phyloP scores from a whole-genome alignment of 1,284 basidiomycete genomes.

The Pseudozyma tsukubaensis region DNA sequence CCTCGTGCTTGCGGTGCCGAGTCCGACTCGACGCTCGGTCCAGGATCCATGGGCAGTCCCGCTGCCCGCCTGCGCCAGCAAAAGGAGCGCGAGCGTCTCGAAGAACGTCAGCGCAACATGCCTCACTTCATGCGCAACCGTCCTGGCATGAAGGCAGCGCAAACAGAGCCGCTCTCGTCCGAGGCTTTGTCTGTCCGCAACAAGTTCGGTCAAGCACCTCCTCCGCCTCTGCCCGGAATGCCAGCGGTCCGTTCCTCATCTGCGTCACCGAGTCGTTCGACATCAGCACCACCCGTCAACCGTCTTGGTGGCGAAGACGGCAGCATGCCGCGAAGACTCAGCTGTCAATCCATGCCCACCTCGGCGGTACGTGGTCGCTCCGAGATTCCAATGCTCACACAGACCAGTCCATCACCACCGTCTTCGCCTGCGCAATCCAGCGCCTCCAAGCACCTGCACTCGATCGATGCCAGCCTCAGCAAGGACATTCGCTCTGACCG shows the following conservation, averaged over 20 bases:
- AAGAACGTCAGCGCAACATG: slow-evolving; percentile 47
- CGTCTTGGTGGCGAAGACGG: slow-evolving; percentile 4
- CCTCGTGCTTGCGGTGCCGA: slow-evolving; percentile 34
- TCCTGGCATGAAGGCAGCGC: slow-evolving; percentile 7
- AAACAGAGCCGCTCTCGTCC: slow-evolving; percentile 31
- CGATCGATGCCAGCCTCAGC: background rate
- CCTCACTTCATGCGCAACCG: slow-evolving; percentile 41
- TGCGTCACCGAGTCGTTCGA: slow-evolving; percentile 34
- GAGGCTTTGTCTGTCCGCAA: slow-evolving; percentile 46
- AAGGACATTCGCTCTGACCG: background rate
- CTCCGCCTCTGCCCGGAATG: slow-evolving; percentile 43
- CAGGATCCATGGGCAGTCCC: slow-evolving; percentile 30
- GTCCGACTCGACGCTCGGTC: slow-evolving; percentile 41
- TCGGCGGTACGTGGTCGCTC: slow-evolving; percentile 1
- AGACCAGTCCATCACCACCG: slow-evolving; percentile 47
- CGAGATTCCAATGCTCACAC: slow-evolving; percentile 37
- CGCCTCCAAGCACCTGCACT: background rate
- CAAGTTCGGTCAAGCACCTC: slow-evolving; percentile 51
- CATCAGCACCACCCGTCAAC: slow-evolving; percentile 24
- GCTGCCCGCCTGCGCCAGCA: slow-evolving; percentile 42
- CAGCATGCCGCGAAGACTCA: slow-evolving; percentile 20
- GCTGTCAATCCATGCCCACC: slow-evolving; percentile 20
- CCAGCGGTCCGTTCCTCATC: slow-evolving; percentile 21
- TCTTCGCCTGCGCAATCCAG: slow-evolving; percentile 22
- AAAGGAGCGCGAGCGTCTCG: slow-evolving; percentile 46